These are phyloP conservation scores for Jatropha multifida DNA, from an alignment of 441 rosid genomes.

Conservation along the genomic window DNA sequence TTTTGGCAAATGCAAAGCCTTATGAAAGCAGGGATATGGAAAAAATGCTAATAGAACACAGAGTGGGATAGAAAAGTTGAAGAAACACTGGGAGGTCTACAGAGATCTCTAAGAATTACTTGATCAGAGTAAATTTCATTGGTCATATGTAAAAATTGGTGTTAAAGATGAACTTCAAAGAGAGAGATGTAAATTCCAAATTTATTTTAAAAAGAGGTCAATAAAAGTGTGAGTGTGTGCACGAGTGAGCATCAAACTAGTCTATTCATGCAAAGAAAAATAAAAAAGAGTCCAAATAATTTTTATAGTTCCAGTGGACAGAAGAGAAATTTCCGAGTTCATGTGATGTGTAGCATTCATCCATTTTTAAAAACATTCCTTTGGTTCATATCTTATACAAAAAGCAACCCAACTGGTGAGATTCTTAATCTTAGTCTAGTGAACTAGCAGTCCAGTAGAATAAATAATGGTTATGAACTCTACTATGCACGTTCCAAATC, in stretches of 20 bases:
- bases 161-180: neutral
- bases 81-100: neutral
- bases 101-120: neutral
- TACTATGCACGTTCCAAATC: neutral
- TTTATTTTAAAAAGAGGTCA: neutral
- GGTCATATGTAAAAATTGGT: neutral
- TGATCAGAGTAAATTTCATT: neutral
- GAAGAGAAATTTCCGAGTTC: too few species aligned
- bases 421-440: neutral
- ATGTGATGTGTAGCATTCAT: neutral
- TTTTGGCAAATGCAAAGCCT: neutral
- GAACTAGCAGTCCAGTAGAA: neutral
- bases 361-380: neutral
- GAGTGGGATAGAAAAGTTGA: neutral
- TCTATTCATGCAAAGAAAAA: neutral
- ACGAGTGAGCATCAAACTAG: neutral
- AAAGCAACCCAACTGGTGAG: neutral
- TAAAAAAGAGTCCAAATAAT: neutral
- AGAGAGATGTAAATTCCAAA: neutral
- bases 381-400: neutral
- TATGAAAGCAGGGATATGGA: neutral
- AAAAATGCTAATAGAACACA: too few species aligned
- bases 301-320: neutral
- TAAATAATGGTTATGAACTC: neutral
- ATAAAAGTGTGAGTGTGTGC: neutral